Conservation (phyloP, 305 asterid species). For the Withania somnifera region DNA sequence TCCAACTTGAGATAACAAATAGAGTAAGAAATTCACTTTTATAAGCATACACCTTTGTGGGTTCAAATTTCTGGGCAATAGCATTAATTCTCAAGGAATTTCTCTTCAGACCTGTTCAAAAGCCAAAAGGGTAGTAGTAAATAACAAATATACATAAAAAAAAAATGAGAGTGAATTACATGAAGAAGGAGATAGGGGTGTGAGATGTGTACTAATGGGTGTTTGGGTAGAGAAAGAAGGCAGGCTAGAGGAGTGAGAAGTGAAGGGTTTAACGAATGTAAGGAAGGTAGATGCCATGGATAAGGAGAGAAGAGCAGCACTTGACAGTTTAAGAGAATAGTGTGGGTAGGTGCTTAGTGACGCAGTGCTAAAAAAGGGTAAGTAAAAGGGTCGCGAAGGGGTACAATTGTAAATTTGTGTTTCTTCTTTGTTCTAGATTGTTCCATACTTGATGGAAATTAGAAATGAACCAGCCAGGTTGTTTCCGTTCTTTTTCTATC, state of each 20-base stretch:
- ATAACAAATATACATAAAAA: not conserved
- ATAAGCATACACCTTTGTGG: slow-evolving; percentile 38
- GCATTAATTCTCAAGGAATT: slow-evolving; percentile 48
- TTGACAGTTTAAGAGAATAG: not conserved
- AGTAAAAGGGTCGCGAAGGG: not conserved
- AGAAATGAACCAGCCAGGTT: not conserved
- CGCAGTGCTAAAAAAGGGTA: not conserved
- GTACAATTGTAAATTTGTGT: not conserved
- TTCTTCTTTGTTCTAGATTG: not conserved
- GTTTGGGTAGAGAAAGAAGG: slow-evolving; percentile 22
- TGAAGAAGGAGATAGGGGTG: not conserved
- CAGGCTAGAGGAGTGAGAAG: slow-evolving; percentile 18
- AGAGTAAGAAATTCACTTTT: not conserved
- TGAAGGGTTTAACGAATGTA: slow-evolving; percentile 39
- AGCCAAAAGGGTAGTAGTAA: not conserved
- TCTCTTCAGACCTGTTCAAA: slow-evolving; percentile 28
- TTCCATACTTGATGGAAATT: not conserved
- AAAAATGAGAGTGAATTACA: not conserved
- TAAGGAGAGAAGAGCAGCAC: slow-evolving; percentile 14
- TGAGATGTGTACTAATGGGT: slow-evolving; percentile 20
- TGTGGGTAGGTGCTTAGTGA: not conserved
- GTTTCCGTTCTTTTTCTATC: too few relatives aligned
- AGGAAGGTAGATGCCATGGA: slow-evolving; percentile 72
- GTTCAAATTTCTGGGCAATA: slow-evolving; percentile 50
- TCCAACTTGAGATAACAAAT: not conserved